A percentile compares a stretch with the other conserved stretches of the same genome.
Conservation (phyloP, 2,329 filamentous ascomycete species). For the Ascochyta fabae region DNA sequence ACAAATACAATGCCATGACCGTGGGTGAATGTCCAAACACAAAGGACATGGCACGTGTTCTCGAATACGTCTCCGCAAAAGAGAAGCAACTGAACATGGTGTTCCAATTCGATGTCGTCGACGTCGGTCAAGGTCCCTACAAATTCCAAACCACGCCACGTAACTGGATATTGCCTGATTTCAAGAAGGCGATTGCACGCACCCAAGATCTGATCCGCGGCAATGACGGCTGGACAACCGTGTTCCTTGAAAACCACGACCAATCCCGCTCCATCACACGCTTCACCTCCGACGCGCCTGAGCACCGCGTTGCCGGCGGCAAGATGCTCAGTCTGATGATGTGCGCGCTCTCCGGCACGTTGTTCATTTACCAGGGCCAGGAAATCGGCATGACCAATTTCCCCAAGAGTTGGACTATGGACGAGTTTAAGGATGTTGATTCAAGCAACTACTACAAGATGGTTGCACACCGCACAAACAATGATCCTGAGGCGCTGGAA, state of each 20-base stretch:
- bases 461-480: slow-evolving; percentile 32
- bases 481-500: slow-evolving; percentile 48
- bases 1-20: slow-evolving; percentile 69
- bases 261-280: slow-evolving; percentile 58
- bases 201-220: slow-evolving; percentile 42
- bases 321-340: slow-evolving; percentile 58
- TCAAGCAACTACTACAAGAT: slow-evolving; percentile 60
- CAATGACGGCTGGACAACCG: slow-evolving; percentile 54
- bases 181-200: slow-evolving; percentile 41
- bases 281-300: slow-evolving; percentile 56
- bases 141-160: slow-evolving; percentile 46
- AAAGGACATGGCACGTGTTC: slow-evolving; percentile 62
- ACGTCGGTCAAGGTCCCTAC: slow-evolving; percentile 46
- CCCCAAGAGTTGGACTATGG: slow-evolving; percentile 51
- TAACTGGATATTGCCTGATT: slow-evolving; percentile 40
- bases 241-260: slow-evolving; percentile 63
- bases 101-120: slow-evolving; percentile 58
- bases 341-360: slow-evolving; percentile 56
- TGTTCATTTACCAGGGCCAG: slow-evolving; percentile 60
- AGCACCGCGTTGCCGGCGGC: slow-evolving; percentile 54
- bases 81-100: slow-evolving; percentile 72
- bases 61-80: slow-evolving; percentile 65
- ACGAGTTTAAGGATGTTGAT: slow-evolving; percentile 61
- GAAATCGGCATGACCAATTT: slow-evolving; percentile 60
- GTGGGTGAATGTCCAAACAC: slow-evolving; percentile 73